Evolutionary conservation across 352 stramenopile species (phyloP), one percentile per base, ranked within the genome.

Genomic region (Pythium dissotocum): DNA sequence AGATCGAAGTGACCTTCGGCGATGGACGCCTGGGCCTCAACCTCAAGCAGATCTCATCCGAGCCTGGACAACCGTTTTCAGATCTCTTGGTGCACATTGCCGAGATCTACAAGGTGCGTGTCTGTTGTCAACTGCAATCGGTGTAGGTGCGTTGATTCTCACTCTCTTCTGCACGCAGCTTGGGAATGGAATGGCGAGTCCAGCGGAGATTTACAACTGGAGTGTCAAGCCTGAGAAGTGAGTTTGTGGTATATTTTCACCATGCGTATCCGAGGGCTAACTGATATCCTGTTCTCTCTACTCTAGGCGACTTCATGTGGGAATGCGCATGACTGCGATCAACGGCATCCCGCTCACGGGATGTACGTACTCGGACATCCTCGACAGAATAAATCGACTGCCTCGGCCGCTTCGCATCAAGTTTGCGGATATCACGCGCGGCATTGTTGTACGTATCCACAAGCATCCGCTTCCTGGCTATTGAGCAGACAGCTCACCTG

Each of bases 181-280:
- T 13, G 76, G 79, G 18, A 94, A 87, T 48, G 88, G 88, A 26
- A 83, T 93, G 73, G 82, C 88, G 40, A 93, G 84, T 71, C 88
- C 88, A 48, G 88, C 88, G 6, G 88, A 95, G 73, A 92, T 95
- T 64, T 96, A 96, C 77, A 96, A 96, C 70, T 96, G 88, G 88
- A 89, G 88, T 67, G 85, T 94, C 56, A 96, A 96, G 55, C 86
- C 88, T 26, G 88, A 94, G 68, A 92, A 93, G 83, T 88, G 56
- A 35, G 75, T 67, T 40, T 1, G 0, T 57, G 28, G n/a, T 2
- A 9, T 18, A 38, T 61, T 10, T 14, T 49, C 30, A 49, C 1
- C 13, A n/a, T 10, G 2, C 18, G 33, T 0, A 10, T 24, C 10
- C 33, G 16, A 6, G 32, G 3, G 53, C 51, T 28, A 42, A 44